Base-by-base conservation (phyloP, 257 asterid genomes). In the Solanum boliviense region DNA sequence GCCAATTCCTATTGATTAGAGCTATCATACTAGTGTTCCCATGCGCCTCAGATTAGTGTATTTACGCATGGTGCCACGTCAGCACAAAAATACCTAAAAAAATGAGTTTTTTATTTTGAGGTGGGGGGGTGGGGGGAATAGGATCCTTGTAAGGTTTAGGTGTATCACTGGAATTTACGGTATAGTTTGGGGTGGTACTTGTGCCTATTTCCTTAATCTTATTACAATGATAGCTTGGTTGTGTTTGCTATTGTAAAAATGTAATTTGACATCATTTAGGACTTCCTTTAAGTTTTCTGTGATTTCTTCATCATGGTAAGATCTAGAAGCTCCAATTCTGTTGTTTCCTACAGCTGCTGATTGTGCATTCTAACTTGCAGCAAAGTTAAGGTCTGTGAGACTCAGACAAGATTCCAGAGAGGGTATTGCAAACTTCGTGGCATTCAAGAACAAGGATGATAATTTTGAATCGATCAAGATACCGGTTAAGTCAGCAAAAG, bases 351-450 rank as follows among this genome's bases (percentile, higher is more conserved):
- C 91, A 93, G 92, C 93, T 91, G 93, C 93, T 96, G 92, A 95
- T 93, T 92, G 91, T 95, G 95, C 92, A 68, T 92, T 94, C 87
- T 92, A 75, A 92, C 93, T 93, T 90, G 95, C 95, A 96, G 99
- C 88, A 78, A 96, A 94, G 97, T 91, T 86, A 94, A 96, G 91
- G 92, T 88, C 94, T 86, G 81, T 89, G 87, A 95, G 90, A 91
- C 87, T 95, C 88, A 92, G 90, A 91, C 99, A 95, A 90, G 96
- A 92, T 88, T 89, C 98, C 46, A 91, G 84, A 91, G 94, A 92
- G 25, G 82, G 70, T 75, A 91, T 94, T 89, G 91, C 93, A 65
- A 91, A 91, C 90, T 94, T 91, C 86, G 89, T 93, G 90, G 93
- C 95, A 41, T 93, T 96, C 46, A 92, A 91, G 79, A 89, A 87